Evolutionary conservation across 2,329 filamentous ascomycete species (phyloP).

Genomic region (Sarocladium kiliense): DNA sequence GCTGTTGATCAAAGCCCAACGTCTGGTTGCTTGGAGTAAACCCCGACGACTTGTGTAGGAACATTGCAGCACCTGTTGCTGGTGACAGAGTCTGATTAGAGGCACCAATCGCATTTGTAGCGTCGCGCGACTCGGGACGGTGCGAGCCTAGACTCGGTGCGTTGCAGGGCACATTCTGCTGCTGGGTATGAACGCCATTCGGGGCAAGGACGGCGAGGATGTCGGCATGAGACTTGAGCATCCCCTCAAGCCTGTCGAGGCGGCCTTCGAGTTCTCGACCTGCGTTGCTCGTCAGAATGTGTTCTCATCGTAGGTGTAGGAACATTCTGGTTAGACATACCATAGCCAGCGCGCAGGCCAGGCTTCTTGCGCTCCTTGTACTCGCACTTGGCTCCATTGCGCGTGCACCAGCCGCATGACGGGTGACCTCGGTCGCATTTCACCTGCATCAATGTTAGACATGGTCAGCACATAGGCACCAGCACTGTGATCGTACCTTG

Average conservation of each 20-base stretch:
- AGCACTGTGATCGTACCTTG: slow-evolving; percentile 49
- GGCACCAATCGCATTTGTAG: not conserved
- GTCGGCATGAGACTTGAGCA: slow-evolving; percentile 60
- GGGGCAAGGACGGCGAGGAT: slow-evolving; percentile 31
- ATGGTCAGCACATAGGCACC: not conserved
- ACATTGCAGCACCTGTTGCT: slow-evolving; percentile 33
- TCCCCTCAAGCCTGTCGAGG: slow-evolving; percentile 63
- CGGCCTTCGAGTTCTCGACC: slow-evolving; percentile 64
- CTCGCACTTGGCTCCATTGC: slow-evolving; percentile 58
- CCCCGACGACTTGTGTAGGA: slow-evolving; percentile 53
- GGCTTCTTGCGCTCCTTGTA: slow-evolving; percentile 67
- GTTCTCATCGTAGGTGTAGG: too few relatives aligned
- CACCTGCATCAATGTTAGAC: slow-evolving; percentile 40
- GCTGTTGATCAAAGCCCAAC: slow-evolving; percentile 45
- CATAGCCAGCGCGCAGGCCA: slow-evolving; percentile 62
- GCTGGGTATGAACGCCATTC: not conserved
- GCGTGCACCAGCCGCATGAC: slow-evolving; percentile 62
- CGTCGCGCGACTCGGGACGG: not conserved
- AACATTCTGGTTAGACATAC: slow-evolving; percentile 21
- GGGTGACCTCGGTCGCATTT: slow-evolving; percentile 75
- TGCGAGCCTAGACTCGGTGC: not conserved
- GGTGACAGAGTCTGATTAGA: slow-evolving; percentile 35
- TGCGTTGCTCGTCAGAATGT: not conserved
- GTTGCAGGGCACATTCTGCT: slow-evolving; percentile 18
- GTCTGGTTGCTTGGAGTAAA: slow-evolving; percentile 41